Conservation (phyloP, 441 rosid genomes). For the Gossypium schwendimanii region DNA sequence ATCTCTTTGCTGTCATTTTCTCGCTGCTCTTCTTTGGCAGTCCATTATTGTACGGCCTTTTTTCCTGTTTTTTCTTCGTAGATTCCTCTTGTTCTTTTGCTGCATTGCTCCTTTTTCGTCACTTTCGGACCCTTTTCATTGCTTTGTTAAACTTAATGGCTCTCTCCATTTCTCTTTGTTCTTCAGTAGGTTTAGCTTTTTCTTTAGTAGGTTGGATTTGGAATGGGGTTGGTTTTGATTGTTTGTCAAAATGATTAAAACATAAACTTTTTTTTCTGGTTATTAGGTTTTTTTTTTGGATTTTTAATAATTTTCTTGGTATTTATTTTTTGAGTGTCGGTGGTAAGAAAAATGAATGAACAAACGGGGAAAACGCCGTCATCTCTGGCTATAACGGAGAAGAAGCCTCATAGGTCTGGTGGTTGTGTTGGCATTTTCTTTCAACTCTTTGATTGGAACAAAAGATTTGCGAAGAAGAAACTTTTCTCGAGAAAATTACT, state of each 20-base stretch:
- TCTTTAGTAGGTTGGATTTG: neutral
- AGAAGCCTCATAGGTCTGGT: slow-evolving; percentile 51
- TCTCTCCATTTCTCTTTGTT: neutral
- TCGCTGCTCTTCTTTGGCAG: neutral
- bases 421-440: slow-evolving; percentile 89
- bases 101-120: slow-evolving; percentile 10
- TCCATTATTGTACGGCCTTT: slow-evolving; percentile 12
- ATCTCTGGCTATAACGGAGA: slow-evolving; percentile 60
- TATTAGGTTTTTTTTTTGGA: neutral
- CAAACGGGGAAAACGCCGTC: slow-evolving; percentile 35
- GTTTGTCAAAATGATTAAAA: slow-evolving; percentile 9
- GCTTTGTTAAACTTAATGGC: neutral
- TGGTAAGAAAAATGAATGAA: slow-evolving; percentile 46
- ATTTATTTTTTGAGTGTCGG: slow-evolving; percentile 1
- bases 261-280: neutral
- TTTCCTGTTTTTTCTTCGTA: neutral
- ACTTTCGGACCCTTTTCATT: neutral
- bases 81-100: slow-evolving; percentile 1
- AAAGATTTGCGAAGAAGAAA: slow-evolving; percentile 70
- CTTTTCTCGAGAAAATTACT: slow-evolving; percentile 69
- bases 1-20: slow-evolving; percentile 17
- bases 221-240: slow-evolving; percentile 6
- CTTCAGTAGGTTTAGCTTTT: neutral
- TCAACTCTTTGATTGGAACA: slow-evolving; percentile 82
- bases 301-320: neutral